Conservation (phyloP, 1,284 basidiomycete genomes). For the Apiotrichum domesticum region DNA sequence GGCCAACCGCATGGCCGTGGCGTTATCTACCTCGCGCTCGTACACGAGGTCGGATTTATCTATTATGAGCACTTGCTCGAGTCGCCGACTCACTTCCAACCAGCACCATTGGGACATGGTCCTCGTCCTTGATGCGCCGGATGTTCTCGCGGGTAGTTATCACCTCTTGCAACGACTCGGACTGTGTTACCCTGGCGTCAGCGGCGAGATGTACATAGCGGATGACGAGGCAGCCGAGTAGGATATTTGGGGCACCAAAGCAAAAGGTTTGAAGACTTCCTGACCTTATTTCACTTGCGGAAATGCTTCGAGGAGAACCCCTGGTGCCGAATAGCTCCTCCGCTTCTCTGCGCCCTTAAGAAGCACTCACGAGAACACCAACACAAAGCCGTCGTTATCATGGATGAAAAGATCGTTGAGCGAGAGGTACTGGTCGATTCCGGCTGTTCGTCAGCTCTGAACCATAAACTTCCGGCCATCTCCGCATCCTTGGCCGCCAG, state of each 20-base stretch:
- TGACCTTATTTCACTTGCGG: no score
- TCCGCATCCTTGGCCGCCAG: background rate
- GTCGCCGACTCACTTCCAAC: slow-evolving; percentile 34
- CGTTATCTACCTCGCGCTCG: slow-evolving; percentile 25
- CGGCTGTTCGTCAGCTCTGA: slow-evolving; percentile 16
- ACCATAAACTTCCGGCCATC: background rate
- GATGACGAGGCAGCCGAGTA: background rate
- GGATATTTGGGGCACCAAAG: background rate
- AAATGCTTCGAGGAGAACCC: no score
- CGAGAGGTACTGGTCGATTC: slow-evolving; percentile 32
- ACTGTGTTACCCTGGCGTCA: slow-evolving; percentile 21
- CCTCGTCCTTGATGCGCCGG: slow-evolving; percentile 23
- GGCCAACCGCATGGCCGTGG: slow-evolving; percentile 21
- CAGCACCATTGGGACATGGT: slow-evolving; percentile 28
- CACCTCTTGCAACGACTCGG: slow-evolving; percentile 31
- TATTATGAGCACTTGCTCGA: slow-evolving; percentile 1
- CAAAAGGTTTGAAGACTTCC: no score
- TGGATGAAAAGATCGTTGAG: slow-evolving; percentile 33
- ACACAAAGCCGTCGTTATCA: slow-evolving; percentile 35
- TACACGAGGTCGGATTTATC: slow-evolving; percentile 35
- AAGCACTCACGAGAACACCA: slow-evolving; percentile 33
- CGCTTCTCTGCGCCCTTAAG: background rate
- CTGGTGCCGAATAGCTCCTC: no score
- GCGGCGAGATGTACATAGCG: background rate
- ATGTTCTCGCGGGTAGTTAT: slow-evolving; percentile 25